phyloP scores from a whole-genome alignment of 129 eudicot species.

The Silybum marianum region DNA sequence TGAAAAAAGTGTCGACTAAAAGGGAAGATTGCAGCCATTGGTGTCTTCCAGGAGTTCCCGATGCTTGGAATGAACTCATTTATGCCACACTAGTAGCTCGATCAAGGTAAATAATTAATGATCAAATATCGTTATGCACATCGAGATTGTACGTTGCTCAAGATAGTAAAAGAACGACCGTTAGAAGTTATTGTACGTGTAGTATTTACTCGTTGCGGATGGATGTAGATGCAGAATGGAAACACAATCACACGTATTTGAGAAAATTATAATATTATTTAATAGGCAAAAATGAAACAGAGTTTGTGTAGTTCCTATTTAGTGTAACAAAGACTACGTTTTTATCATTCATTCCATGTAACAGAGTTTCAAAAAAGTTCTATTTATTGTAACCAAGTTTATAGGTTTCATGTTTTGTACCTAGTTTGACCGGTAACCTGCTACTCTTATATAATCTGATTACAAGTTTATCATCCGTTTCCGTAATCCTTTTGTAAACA shows the following conservation, averaged over 20 bases:
- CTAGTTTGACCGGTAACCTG: neutral
- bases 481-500: neutral
- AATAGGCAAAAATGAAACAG: neutral
- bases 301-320: neutral
- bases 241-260: neutral
- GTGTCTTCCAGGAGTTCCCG: constrained; percentile 99
- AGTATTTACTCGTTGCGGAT: neutral
- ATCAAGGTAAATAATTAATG: constrained; percentile 20
- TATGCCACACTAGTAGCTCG: constrained; percentile 63
- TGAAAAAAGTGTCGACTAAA: constrained; percentile 56
- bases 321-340: neutral
- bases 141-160: neutral
- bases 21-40: constrained; percentile 94
- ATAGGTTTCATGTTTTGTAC: neutral
- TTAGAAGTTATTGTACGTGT: neutral
- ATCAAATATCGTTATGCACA: neutral
- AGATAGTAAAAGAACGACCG: neutral
- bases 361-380: neutral
- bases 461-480: neutral
- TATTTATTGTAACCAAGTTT: neutral
- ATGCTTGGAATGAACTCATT: constrained; percentile 95
- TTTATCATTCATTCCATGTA: neutral
- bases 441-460: neutral
- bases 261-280: neutral
- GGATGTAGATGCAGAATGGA: no score